Base-by-base conservation (phyloP, 306 rosid species). In the Trifolium dubium region DNA sequence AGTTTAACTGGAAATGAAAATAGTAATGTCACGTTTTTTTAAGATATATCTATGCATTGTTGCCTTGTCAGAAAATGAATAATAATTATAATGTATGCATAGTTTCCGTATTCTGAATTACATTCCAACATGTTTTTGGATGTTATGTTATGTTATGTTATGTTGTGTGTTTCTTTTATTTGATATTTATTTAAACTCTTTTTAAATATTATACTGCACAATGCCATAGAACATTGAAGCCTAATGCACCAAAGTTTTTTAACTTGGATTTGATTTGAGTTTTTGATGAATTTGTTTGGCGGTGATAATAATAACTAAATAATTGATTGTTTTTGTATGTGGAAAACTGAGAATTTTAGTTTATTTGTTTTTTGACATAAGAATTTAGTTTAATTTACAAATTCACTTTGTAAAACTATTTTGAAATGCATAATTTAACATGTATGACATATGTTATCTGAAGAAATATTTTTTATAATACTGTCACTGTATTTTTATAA, bases 261-360 rank as follows among this genome's bases (percentile, higher is more conserved):
- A 23, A 41, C 11, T 23, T 46, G 50, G 15, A 1, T 14, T 37
- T 51, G 3, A 35, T 63, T 75, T 51, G 1, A 2, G 10, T 28
- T 43, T 13, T 68, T 29, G 18, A 32, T 68, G 23, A 56, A 31
- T 15, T 58, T 56, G 9, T 77, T 59, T 68, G 64, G 51, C 10
- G 56, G 69, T 69, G 15, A 53, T 65, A 39, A 64, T 60, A 60
- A 31, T 58, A 11, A 10, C 8, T 46, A 29, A 14, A 29, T 68
- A 9, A 68, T 14, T 34, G 8, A 11, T 19, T 34, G 13, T 15
- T 53, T 7, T 69, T 53, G 5, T 30, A 17, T 11, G 3, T 51
- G 8, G 13, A 3, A 51, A 51, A 8, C 17, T 68, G 60, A 2
- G 17, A 10, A 15, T 17, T 50, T 51, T 32, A 2, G 6, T 47